A percentile compares a stretch with the other conserved stretches of the same genome.
Evolutionary conservation across 441 rosid species (phyloP).

Genomic region (Eruca vesicaria): DNA sequence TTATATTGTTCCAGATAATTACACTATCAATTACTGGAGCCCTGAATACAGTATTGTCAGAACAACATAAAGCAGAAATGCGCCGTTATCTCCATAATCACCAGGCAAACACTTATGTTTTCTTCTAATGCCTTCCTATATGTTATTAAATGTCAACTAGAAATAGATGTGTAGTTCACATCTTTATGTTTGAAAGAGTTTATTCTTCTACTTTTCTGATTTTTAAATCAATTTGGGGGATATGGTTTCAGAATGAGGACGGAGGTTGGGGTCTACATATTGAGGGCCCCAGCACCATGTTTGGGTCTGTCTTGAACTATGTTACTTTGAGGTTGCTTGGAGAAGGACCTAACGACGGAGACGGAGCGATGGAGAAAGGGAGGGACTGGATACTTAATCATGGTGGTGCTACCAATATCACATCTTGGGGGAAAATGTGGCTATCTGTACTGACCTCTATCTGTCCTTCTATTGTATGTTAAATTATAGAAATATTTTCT

Average conservation of each 20-base stretch:
- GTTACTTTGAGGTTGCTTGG: slow-evolving; percentile 82
- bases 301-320: slow-evolving; percentile 72
- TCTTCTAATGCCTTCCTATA: no score
- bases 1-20: slow-evolving; percentile 51
- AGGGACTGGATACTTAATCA: slow-evolving; percentile 75
- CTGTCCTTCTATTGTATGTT: neutral
- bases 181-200: slow-evolving; percentile 3
- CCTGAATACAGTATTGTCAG: slow-evolving; percentile 69
- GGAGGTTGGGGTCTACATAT: slow-evolving; percentile 98
- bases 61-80: slow-evolving; percentile 77
- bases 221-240: neutral
- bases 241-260: slow-evolving; percentile 70
- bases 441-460: slow-evolving; percentile 58
- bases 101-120: slow-evolving; percentile 48
- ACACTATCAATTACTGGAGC: slow-evolving; percentile 81
- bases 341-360: slow-evolving; percentile 71
- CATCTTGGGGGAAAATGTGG: slow-evolving; percentile 99
- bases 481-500: neutral
- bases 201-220: neutral
- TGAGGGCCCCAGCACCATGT: slow-evolving; percentile 90
- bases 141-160: no score
- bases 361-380: slow-evolving; percentile 69
- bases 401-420: slow-evolving; percentile 78
- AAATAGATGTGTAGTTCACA: neutral
- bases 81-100: slow-evolving; percentile 88